These are phyloP conservation scores for Aureobasidium sp. DNA, from an alignment of 2,329 filamentous ascomycete species.

Conservation along the genomic window DNA sequence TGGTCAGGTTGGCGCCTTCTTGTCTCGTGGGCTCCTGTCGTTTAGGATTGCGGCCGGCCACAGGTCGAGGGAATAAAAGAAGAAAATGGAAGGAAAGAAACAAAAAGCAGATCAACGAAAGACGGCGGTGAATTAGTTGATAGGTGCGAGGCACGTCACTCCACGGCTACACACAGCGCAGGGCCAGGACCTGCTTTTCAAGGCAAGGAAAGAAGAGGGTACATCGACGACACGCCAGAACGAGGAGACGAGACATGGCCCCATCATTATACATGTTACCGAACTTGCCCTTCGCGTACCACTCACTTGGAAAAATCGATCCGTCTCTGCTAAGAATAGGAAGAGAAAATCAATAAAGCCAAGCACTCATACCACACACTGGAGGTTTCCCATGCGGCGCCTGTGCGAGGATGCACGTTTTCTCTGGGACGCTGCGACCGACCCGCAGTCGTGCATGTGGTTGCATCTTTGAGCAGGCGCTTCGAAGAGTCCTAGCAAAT, in stretches of 20 bases:
- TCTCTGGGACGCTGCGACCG: slow-evolving; percentile 8
- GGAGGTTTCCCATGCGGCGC: slow-evolving; percentile 14
- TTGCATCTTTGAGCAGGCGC: slow-evolving; percentile 9
- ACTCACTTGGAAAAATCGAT: slow-evolving; percentile 5
- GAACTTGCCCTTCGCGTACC: neutral
- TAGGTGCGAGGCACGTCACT: slow-evolving; percentile 10
- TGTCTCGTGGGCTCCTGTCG: neutral
- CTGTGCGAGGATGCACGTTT: slow-evolving; percentile 16
- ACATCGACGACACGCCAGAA: neutral
- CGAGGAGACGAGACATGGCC: neutral
- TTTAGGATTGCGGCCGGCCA: neutral
- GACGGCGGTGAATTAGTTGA: slow-evolving; percentile 2
- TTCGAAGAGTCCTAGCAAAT: slow-evolving; percentile 11
- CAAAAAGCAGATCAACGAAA: slow-evolving; percentile 1
- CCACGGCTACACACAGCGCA: slow-evolving; percentile 15
- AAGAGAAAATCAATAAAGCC: slow-evolving; percentile 2
- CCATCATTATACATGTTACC: slow-evolving; percentile 10
- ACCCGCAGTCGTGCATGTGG: slow-evolving; percentile 9
- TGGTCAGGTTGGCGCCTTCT: neutral
- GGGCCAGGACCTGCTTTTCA: slow-evolving; percentile 5
- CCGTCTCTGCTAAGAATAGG: slow-evolving; percentile 14
- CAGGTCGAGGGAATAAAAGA: neutral
- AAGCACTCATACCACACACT: slow-evolving; percentile 12
- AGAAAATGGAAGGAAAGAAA: neutral
- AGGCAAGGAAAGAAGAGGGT: slow-evolving; percentile 9